Conservation (phyloP, 805 yeast genomes). For the Schwanniomyces yamadae region DNA sequence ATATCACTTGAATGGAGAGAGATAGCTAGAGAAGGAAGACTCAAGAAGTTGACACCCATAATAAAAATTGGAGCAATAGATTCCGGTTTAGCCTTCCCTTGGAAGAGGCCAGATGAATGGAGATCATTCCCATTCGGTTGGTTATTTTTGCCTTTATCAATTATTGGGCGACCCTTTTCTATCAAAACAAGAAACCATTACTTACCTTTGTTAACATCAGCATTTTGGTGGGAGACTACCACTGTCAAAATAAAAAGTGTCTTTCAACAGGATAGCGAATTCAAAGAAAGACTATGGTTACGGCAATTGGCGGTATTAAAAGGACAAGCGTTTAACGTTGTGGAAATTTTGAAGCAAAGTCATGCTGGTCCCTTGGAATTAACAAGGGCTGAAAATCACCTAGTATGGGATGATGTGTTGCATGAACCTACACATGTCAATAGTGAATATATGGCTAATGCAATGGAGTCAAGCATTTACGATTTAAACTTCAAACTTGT, state of each 20-base stretch:
- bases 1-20: slow-evolving; percentile 49
- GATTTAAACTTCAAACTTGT: slow-evolving; percentile 10
- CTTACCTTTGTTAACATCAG: slow-evolving; percentile 57
- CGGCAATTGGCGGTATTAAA: slow-evolving; percentile 69
- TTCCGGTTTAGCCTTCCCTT: slow-evolving; percentile 72
- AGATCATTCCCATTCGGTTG: slow-evolving; percentile 78
- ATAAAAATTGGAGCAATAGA: slow-evolving; percentile 70
- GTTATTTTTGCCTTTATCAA: slow-evolving; percentile 61
- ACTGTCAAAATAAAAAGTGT: slow-evolving; percentile 45
- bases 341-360: slow-evolving; percentile 56
- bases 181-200: slow-evolving; percentile 53
- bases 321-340: slow-evolving; percentile 77
- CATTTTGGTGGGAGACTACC: slow-evolving; percentile 70
- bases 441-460: slow-evolving; percentile 34
- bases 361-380: slow-evolving; percentile 69
- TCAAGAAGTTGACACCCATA: slow-evolving; percentile 26
- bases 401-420: slow-evolving; percentile 62
- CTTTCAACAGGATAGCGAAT: slow-evolving; percentile 58
- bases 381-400: slow-evolving; percentile 54
- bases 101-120: slow-evolving; percentile 85
- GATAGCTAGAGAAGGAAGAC: slow-evolving; percentile 2
- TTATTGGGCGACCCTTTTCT: slow-evolving; percentile 69
- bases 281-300: slow-evolving; percentile 63
- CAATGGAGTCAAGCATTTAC: slow-evolving; percentile 35
- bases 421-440: slow-evolving; percentile 45